Base-by-base conservation (phyloP, 2,329 filamentous ascomycete genomes). In the Canariomyces notabilis region DNA sequence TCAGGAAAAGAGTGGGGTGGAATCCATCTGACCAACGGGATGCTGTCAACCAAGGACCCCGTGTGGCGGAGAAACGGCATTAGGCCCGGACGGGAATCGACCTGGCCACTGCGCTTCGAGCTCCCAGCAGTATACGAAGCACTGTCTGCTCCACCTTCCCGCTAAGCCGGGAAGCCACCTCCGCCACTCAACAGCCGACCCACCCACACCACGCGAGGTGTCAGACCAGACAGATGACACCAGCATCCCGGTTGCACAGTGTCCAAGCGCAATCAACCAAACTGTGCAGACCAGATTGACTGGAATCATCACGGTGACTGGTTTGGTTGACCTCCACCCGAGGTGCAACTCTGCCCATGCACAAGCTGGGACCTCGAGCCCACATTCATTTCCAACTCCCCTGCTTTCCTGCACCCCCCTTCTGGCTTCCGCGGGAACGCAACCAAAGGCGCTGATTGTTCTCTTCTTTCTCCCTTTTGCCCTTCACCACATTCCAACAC, bases 361-460 rank as follows among this genome's bases (percentile, higher is more conserved):
- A 52, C 47, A 26, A 44, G 37, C 46, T 47, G 53, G 51, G 50
- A 52, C 55, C 56, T 53, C 44, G 53, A 46, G 38, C 50, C 53
- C 43, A 46, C 46, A 26, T 48, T 58, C 55, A 57, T 57, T 57
- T 58, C 54, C 50, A 50, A 29, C 45, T 41, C 26, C 49, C 48
- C 50, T 51, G 44, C 40, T 43, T 40, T 38, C n/a, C n/a, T n/a
- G n/a, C n/a, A n/a, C n/a, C n/a, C 21, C 26, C 43, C 26, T 29
- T 44, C 41, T 29, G 34, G 16, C 37, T 46, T 32, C n/a, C n/a
- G n/a, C n/a, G n/a, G n/a, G n/a, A n/a, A n/a, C n/a, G n/a, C n/a
- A n/a, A 21, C 21, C 11, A 40, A 19, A 29, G 34, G 33, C 37
- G 33, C 39, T 29, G 33, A 32, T 49, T 39, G n/a, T n/a, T n/a